Base-by-base conservation (phyloP, 495 filamentous ascomycete genomes). In the Aspergillus ellipticus region DNA sequence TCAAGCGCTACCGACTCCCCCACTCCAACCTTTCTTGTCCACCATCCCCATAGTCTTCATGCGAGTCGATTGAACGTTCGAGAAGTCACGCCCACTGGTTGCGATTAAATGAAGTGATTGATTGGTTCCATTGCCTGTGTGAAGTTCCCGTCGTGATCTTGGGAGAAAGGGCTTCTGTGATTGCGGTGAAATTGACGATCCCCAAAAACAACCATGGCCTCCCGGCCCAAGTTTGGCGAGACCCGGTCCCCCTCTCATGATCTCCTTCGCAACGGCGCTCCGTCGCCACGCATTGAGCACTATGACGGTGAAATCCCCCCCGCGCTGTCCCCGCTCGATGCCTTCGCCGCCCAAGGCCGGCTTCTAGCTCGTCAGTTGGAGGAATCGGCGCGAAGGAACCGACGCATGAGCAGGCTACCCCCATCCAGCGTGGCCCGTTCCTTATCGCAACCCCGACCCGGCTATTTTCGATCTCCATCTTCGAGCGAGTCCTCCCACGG, bases 291-390 rank as follows among this genome's bases (percentile, higher is more conserved):
- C 50, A 74, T 92, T 57, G 68, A 74, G 56, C 89, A 93, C 66
- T 78, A 86, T 51, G 86, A 88, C 48, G 94, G 93, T 47, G 94
- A 96, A 62, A 80, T 91, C 9, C 93, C 94, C 29, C 94, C 94
- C 15, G 87, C 92, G 28, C 82, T 97, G 47, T 97, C 94, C 2
- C 94, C 94, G 15, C 82, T 98, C 45, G 94, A 97, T 78, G 93
- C 94, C 37, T 90, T 98, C 58, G 91, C 90, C 16, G 81, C 89
- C 55, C 92, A 96, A 59, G 92, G 91, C 54, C 86, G 92, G 48
- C 68, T 93, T 58, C 81, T 97, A 43, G 89, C 90, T n/a, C 88
- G 83, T 70, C 87, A 95, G 67, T 81, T 98, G 35, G 85, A 96
- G 61, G 85, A 91, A 55, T 88, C 84, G 53, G 77, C 79, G 49